Percentiles rank a stretch among this genome's conserved stretches.
phyloP scores from a whole-genome alignment of 2,329 filamentous ascomycete species.

The Colletotrichum musae region DNA sequence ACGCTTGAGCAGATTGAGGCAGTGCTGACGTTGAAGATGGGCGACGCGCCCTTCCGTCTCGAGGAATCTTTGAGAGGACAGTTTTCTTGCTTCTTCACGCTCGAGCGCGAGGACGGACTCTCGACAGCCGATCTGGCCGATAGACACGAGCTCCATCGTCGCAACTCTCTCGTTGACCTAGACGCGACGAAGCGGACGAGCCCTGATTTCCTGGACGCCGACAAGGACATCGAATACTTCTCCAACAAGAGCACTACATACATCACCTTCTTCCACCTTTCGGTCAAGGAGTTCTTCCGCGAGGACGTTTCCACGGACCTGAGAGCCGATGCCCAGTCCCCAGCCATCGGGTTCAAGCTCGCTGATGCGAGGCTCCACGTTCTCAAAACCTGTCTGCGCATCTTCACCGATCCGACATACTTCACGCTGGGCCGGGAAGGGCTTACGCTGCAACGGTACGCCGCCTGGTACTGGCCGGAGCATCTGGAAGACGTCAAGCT shows the following conservation, averaged over 20 bases:
- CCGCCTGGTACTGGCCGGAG: constrained; percentile 62
- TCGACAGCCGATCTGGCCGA: constrained; percentile 58
- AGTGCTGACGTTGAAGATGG: constrained; percentile 58
- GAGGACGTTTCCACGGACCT: constrained; percentile 48
- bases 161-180: constrained; percentile 5
- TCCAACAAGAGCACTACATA: constrained; percentile 58
- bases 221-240: constrained; percentile 55
- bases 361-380: constrained; percentile 53
- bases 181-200: constrained; percentile 34
- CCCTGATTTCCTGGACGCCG: constrained; percentile 50
- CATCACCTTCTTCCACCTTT: constrained; percentile 58
- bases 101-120: constrained; percentile 60
- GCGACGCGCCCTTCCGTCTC: constrained; percentile 56
- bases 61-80: constrained; percentile 60
- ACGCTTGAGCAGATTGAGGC: constrained; percentile 61
- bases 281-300: constrained; percentile 56
- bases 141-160: constrained; percentile 52
- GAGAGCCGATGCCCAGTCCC: constrained; percentile 26
- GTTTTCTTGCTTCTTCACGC: constrained; percentile 62
- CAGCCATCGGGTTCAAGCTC: constrained; percentile 53
- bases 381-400: constrained; percentile 54
- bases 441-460: constrained; percentile 49
- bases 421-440: constrained; percentile 41
- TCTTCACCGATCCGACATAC: constrained; percentile 52
- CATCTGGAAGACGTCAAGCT: constrained; percentile 55